Evolutionary conservation across 2,329 filamentous ascomycete genomes (phyloP).

Genomic region (Aspergillus alliaceus): DNA sequence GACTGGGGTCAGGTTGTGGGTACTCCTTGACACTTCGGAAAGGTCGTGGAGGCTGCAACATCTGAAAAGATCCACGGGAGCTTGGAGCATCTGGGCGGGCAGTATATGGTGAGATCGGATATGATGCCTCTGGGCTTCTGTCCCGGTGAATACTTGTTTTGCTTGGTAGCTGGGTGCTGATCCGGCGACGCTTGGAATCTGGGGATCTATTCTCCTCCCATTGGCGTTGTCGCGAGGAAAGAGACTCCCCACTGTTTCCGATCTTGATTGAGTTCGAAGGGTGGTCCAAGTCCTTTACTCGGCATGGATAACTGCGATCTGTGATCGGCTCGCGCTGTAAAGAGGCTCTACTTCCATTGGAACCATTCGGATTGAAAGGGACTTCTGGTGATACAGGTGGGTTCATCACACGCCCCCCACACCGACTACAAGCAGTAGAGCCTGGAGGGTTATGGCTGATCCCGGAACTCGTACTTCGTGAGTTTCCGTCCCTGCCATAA

Average conservation of each 20-base stretch:
- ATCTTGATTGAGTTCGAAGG: slow-evolving; percentile 26
- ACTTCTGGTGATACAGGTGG: slow-evolving; percentile 44
- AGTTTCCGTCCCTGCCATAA: slow-evolving; percentile 55
- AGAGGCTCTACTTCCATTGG: slow-evolving; percentile 34
- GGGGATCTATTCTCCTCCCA: slow-evolving; percentile 44
- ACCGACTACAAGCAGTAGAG: slow-evolving; percentile 41
- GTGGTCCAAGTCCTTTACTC: slow-evolving; percentile 24
- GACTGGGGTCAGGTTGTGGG: slow-evolving; percentile 47
- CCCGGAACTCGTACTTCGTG: slow-evolving; percentile 34
- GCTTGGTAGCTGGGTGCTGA: slow-evolving; percentile 47
- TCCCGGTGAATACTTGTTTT: slow-evolving; percentile 42
- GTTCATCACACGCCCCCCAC: slow-evolving; percentile 51
- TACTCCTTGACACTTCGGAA: slow-evolving; percentile 24
- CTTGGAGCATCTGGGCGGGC: slow-evolving; percentile 39
- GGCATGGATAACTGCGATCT: slow-evolving; percentile 23
- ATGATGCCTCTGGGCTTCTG: slow-evolving; percentile 40
- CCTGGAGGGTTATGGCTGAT: slow-evolving; percentile 39
- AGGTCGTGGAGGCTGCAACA: slow-evolving; percentile 58
- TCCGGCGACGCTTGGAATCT: slow-evolving; percentile 64
- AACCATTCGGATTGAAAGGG: slow-evolving; percentile 39
- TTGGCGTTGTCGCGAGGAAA: slow-evolving; percentile 24
- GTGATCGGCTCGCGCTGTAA: slow-evolving; percentile 27
- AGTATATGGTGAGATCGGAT: slow-evolving; percentile 46
- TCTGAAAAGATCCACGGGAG: slow-evolving; percentile 41
- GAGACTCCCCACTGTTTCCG: slow-evolving; percentile 22